These are phyloP conservation scores for Yamadazyma diddensiae DNA, from an alignment of 1,139 yeast species.

Conservation along the genomic window DNA sequence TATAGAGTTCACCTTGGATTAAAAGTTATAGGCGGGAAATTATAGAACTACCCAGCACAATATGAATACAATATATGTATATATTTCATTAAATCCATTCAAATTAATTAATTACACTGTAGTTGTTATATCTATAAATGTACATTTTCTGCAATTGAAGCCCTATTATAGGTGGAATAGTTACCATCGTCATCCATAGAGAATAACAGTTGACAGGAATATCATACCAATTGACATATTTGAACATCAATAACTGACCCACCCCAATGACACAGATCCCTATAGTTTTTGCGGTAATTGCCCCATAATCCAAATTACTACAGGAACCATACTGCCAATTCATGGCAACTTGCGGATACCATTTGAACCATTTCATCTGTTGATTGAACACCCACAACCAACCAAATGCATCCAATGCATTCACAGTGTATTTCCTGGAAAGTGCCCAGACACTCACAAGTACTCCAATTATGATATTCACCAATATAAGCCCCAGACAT, in stretches of 20 bases:
- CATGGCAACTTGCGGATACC: conserved; percentile 29
- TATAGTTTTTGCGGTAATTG: background rate
- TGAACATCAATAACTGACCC: background rate
- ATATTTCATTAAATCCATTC: background rate
- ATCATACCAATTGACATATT: conserved; percentile 18
- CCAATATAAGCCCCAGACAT: too few relatives aligned
- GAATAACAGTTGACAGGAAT: conserved; percentile 21
- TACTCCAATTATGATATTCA: too few relatives aligned
- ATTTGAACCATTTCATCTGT: conserved; percentile 13
- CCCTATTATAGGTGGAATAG: conserved; percentile 4
- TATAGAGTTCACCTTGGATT: conserved; percentile 64
- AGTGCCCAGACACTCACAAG: too few relatives aligned
- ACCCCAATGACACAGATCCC: background rate
- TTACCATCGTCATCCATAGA: too few relatives aligned
- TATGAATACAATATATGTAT: background rate
- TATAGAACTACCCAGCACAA: conserved; percentile 33
- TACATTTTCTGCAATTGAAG: conserved; percentile 6
- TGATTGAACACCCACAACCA: conserved; percentile 26
- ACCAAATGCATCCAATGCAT: conserved; percentile 26
- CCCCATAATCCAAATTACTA: too few relatives aligned
- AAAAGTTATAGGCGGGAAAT: conserved; percentile 59
- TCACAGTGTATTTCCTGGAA: conserved; percentile 4
- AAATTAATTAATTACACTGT: background rate
- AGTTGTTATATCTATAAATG: conserved; percentile 1
- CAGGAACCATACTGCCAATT: conserved; percentile 20